These are phyloP conservation scores for Venturia asperata DNA, from an alignment of 2,329 filamentous ascomycete genomes.

Conservation along the genomic window DNA sequence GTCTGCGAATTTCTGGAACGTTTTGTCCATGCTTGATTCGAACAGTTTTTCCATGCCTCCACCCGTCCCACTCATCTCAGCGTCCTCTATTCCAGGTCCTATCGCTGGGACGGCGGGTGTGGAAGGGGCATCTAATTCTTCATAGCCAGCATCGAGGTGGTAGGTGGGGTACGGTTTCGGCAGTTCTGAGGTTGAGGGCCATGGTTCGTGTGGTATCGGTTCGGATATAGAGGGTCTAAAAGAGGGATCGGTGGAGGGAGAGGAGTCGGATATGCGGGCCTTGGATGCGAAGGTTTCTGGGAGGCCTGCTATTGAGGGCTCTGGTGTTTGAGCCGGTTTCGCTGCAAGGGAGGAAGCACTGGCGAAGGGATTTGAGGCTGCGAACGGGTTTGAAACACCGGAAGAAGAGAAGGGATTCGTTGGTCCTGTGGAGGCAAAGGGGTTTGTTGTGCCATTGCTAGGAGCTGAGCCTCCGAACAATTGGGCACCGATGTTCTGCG, in stretches of 20 bases:
- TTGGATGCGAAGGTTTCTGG: constrained; percentile 72
- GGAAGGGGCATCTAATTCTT: constrained; percentile 62
- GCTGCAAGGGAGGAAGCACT: constrained; percentile 36
- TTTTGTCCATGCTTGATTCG: constrained; percentile 43
- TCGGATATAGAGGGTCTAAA: constrained; percentile 27
- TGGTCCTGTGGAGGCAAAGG: constrained; percentile 53
- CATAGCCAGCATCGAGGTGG: constrained; percentile 84
- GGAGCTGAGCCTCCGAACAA: constrained; percentile 17
- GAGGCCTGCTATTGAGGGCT: constrained; percentile 45
- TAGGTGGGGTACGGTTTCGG: constrained; percentile 67
- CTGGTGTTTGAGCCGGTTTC: constrained; percentile 22
- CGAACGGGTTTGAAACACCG: constrained; percentile 26
- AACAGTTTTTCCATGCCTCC: constrained; percentile 39
- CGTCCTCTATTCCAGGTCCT: constrained; percentile 35
- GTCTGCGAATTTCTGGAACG: constrained; percentile 47
- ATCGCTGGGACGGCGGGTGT: constrained; percentile 43
- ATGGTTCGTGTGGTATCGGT: constrained; percentile 54
- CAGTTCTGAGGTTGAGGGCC: constrained; percentile 61
- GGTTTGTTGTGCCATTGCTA: constrained; percentile 39
- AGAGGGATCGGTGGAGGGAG: constrained; percentile 27
- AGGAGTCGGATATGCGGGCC: constrained; percentile 44
- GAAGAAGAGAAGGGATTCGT: constrained; percentile 23
- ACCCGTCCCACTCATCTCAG: constrained; percentile 27
- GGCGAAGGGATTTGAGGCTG: constrained; percentile 53
- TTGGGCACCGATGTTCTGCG: constrained; percentile 12